A percentile compares a stretch with the other conserved stretches of the same genome.
Evolutionary conservation across 306 rosid species (phyloP).

Genomic region (Crataegus laevigata): DNA sequence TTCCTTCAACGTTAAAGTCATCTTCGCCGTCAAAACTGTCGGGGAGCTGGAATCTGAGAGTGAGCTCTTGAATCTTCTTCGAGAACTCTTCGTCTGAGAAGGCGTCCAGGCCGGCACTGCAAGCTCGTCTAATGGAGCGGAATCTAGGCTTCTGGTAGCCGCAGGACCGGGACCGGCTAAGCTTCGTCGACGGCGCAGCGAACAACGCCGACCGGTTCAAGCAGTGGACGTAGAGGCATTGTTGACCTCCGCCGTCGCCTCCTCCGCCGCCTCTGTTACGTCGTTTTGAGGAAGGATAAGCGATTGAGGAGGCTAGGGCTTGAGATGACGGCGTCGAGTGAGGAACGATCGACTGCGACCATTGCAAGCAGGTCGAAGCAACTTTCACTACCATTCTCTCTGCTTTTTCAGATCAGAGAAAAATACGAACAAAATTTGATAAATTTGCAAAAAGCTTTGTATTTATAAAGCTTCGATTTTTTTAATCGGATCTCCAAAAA

Average conservation of each 20-base stretch:
- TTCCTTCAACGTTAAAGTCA: not conserved
- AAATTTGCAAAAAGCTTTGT: not conserved
- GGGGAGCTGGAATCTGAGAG: slow-evolving; percentile 49
- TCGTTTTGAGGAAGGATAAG: slow-evolving; percentile 42
- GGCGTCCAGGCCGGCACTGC: slow-evolving; percentile 52
- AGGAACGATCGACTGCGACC: slow-evolving; percentile 52
- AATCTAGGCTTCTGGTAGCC: slow-evolving; percentile 9
- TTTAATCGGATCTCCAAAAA: not conserved
- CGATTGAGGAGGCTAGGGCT: slow-evolving; percentile 44
- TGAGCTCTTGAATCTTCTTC: slow-evolving; percentile 61
- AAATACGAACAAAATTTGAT: not conserved
- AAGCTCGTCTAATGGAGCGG: slow-evolving; percentile 32
- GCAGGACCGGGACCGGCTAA: slow-evolving; percentile 38
- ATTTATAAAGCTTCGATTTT: not conserved
- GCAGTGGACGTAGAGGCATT: slow-evolving; percentile 26
- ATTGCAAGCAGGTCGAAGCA: slow-evolving; percentile 50
- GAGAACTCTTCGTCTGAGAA: slow-evolving; percentile 81
- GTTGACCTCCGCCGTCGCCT: slow-evolving; percentile 18
- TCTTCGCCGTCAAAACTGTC: slow-evolving; percentile 4
- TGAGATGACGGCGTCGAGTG: slow-evolving; percentile 56
- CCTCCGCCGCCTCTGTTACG: slow-evolving; percentile 26
- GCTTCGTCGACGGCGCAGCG: slow-evolving; percentile 21
- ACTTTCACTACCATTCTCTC: slow-evolving; percentile 50
- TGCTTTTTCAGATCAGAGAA: not conserved
- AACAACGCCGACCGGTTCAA: slow-evolving; percentile 37